phyloP scores from a whole-genome alignment of 1,284 basidiomycete genomes.

The Schizophyllum amplum region DNA sequence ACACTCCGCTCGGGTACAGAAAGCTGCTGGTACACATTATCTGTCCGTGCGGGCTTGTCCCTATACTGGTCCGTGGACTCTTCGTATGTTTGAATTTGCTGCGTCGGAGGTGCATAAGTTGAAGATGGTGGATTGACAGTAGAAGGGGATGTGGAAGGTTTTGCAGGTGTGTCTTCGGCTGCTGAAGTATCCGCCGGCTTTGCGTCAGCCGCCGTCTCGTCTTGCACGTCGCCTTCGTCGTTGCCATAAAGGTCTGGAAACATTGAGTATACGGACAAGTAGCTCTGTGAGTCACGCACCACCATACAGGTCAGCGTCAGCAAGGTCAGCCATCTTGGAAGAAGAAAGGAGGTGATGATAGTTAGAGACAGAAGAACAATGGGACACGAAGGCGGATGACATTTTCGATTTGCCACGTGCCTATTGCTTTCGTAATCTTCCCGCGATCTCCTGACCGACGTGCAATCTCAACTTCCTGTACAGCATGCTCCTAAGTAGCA shows the following conservation, averaged over 20 bases:
- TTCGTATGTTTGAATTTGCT: conserved; percentile 71
- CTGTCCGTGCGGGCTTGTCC: conserved; percentile 22
- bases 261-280: neutral
- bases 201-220: conserved; percentile 16
- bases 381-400: conserved; percentile 14
- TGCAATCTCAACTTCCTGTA: too few species aligned
- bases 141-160: conserved; percentile 19
- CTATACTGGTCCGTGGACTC: conserved; percentile 40
- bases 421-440: too few species aligned
- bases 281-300: conserved; percentile 34
- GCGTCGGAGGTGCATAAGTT: conserved; percentile 32
- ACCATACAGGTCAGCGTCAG: conserved; percentile 77
- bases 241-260: conserved; percentile 69
- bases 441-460: too few species aligned
- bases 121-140: conserved; percentile 14
- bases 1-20: conserved; percentile 56
- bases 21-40: conserved; percentile 36
- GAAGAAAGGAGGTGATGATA: conserved; percentile 28
- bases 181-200: conserved; percentile 18
- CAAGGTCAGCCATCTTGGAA: conserved; percentile 57
- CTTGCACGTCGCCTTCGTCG: conserved; percentile 57
- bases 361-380: too few species aligned
- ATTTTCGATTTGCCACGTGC: neutral
- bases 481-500: too few species aligned
- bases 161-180: conserved; percentile 16